Conservation (phyloP, 345 rosid species). For the Rhodomyrtus tomentosa region DNA sequence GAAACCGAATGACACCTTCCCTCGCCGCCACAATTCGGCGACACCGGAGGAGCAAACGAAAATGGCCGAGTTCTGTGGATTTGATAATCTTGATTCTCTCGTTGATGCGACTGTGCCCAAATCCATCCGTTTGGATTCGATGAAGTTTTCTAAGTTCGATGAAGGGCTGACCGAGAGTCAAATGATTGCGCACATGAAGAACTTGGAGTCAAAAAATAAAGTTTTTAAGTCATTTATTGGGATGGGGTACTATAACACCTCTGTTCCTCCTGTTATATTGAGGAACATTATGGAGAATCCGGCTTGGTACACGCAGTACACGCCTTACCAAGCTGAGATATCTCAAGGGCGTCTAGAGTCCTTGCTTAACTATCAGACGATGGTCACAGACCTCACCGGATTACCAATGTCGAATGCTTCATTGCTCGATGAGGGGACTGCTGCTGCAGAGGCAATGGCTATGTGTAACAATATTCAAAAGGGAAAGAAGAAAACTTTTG, state of each 20-base stretch:
- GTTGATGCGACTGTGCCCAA: conserved; percentile 89
- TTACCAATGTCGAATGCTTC: conserved; percentile 96
- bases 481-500: conserved; percentile 87
- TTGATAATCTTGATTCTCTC: conserved; percentile 50
- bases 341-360: conserved; percentile 91
- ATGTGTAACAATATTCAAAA: conserved; percentile 87
- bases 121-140: conserved; percentile 72
- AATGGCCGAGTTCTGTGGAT: conserved; percentile 69
- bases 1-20: conserved; percentile 65
- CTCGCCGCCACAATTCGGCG: conserved; percentile 92
- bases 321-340: conserved; percentile 97
- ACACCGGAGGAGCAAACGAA: conserved; percentile 74
- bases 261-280: conserved; percentile 85
- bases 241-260: conserved; percentile 91
- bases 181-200: conserved; percentile 72
- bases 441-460: conserved; percentile 99
- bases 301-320: conserved; percentile 97
- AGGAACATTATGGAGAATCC: conserved; percentile 96
- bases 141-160: conserved; percentile 82
- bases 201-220: conserved; percentile 74
- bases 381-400: conserved; percentile 84
- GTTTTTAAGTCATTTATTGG: conserved; percentile 78
- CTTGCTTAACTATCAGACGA: conserved; percentile 75
- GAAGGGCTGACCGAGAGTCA: conserved; percentile 82
- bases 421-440: conserved; percentile 90